Conservation (phyloP, 2,329 filamentous ascomycete genomes). For the Paecilomyces sp. region DNA sequence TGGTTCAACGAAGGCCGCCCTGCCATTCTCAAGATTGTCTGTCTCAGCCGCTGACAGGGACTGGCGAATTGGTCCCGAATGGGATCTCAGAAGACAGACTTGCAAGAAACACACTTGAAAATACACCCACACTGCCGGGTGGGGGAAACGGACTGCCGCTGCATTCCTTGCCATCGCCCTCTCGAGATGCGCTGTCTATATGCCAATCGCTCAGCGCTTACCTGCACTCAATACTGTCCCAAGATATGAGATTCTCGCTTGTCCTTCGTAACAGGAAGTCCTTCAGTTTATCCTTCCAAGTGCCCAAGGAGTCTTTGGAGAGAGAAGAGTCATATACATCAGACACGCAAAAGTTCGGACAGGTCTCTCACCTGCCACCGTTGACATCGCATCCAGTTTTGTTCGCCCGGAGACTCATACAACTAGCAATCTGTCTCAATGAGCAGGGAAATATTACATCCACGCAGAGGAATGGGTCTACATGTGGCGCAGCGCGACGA, state of each 20-base stretch:
- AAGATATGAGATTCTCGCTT: slow-evolving; percentile 1
- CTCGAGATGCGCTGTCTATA: slow-evolving; percentile 9
- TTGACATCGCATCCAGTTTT: slow-evolving; percentile 7
- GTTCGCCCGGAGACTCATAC: slow-evolving; percentile 10
- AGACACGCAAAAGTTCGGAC: not conserved
- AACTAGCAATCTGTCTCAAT: slow-evolving; percentile 12
- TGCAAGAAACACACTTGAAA: not conserved
- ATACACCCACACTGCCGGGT: not conserved
- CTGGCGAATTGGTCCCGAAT: not conserved
- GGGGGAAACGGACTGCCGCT: not conserved
- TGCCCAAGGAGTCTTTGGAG: not conserved
- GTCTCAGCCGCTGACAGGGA: not conserved
- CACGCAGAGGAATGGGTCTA: slow-evolving; percentile 6
- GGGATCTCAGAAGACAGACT: not conserved
- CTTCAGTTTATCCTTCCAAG: slow-evolving; percentile 9
- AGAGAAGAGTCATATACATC: not conserved
- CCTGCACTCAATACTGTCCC: slow-evolving; percentile 11
- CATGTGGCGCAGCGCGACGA: slow-evolving; percentile 2
- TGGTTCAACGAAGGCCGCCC: not conserved
- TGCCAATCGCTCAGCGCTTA: slow-evolving; percentile 10
- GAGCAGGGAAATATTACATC: slow-evolving; percentile 4
- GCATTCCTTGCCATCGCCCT: not conserved
- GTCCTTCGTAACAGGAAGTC: slow-evolving; percentile 9
- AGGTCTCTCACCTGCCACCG: not conserved
- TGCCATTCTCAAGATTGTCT: not conserved